Percentiles rank a stretch among this genome's conserved stretches.
These are phyloP conservation scores for Orychophragmus violaceus DNA, from an alignment of 345 rosid genomes.

Conservation along the genomic window DNA sequence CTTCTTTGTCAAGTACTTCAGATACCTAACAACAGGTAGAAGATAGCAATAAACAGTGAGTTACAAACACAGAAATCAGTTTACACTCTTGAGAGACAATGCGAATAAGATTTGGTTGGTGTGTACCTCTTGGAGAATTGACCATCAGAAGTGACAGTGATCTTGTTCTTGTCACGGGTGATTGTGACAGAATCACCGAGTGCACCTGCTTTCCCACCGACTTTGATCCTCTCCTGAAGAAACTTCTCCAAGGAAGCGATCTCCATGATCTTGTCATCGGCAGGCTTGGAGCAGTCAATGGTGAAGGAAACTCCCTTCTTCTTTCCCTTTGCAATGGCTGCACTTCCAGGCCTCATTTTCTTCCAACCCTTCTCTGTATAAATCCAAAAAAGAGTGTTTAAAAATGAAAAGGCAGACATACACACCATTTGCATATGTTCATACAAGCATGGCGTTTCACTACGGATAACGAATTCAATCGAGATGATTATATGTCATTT, in stretches of 20 bases:
- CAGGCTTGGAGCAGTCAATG: constrained; percentile 38
- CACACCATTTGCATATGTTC: neutral
- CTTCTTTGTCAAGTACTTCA: constrained; percentile 88
- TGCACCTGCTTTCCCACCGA: constrained; percentile 76
- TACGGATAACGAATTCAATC: neutral
- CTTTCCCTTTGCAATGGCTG: constrained; percentile 36
- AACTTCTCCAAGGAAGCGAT: constrained; percentile 72
- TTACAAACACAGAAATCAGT: too few species aligned
- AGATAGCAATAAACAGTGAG: neutral
- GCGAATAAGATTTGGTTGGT: neutral
- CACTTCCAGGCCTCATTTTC: constrained; percentile 36
- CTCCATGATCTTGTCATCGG: constrained; percentile 51
- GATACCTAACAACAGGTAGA: constrained; percentile 39
- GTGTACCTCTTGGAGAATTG: constrained; percentile 70
- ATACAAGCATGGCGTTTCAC: neutral
- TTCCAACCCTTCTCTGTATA: constrained; percentile 1
- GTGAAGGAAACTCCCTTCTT: constrained; percentile 36
- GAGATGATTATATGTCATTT: neutral
- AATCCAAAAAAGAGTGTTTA: neutral
- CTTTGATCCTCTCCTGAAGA: constrained; percentile 80
- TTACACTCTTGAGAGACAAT: too few species aligned
- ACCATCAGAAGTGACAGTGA: constrained; percentile 62
- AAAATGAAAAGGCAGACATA: neutral
- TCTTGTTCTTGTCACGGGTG: constrained; percentile 59
- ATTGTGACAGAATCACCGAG: constrained; percentile 56